phyloP scores from a whole-genome alignment of 331 rosid species.

The Telfairia occidentalis region DNA sequence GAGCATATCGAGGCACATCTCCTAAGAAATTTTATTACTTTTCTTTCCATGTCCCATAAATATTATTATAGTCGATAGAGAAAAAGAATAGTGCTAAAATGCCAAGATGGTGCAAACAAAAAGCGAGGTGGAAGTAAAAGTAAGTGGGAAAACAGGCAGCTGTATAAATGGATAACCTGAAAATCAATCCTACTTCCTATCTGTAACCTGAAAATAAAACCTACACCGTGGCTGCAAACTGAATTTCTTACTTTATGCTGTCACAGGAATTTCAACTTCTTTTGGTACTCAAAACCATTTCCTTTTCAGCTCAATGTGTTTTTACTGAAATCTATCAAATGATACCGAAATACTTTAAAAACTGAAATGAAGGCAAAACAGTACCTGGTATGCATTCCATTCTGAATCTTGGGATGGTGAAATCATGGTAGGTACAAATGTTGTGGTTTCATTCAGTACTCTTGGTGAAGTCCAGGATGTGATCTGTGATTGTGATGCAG shows the following conservation, averaged over 20 bases:
- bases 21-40: background rate
- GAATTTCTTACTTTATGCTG: background rate
- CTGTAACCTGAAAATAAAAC: background rate
- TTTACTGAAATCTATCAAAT: background rate
- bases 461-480: constrained; percentile 59
- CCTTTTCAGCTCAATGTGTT: background rate
- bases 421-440: constrained; percentile 55
- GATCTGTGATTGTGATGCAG: constrained; percentile 37
- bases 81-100: background rate
- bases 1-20: background rate
- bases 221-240: background rate
- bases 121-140: background rate
- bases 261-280: background rate
- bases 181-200: background rate
- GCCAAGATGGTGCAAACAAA: background rate
- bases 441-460: constrained; percentile 48
- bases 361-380: background rate
- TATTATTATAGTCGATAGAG: background rate
- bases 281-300: background rate
- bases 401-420: constrained; percentile 49
- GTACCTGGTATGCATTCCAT: constrained; percentile 86
- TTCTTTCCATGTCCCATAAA: background rate
- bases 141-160: background rate
- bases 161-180: background rate
- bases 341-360: background rate